These are phyloP conservation scores for Colletotrichum sidae DNA, from an alignment of 2,329 filamentous ascomycete genomes.

Conservation along the genomic window DNA sequence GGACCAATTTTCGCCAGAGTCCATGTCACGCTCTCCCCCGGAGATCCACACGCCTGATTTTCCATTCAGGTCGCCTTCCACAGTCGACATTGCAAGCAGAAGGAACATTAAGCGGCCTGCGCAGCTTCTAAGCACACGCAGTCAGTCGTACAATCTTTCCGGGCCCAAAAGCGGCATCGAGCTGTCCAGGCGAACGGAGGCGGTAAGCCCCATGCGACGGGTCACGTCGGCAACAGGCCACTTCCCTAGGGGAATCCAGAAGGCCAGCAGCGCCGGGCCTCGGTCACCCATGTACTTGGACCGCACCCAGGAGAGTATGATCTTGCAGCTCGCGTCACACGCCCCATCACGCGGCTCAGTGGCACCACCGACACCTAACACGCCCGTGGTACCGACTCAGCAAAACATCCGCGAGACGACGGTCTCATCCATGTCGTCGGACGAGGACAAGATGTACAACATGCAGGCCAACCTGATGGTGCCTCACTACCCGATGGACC, in stretches of 20 bases:
- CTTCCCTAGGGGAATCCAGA: constrained; percentile 55
- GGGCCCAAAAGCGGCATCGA: constrained; percentile 62
- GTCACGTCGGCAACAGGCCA: constrained; percentile 63
- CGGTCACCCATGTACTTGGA: constrained; percentile 59
- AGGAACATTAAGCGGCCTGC: constrained; percentile 62
- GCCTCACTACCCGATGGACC: constrained; percentile 48
- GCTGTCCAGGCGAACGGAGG: constrained; percentile 56
- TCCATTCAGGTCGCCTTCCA: constrained; percentile 60
- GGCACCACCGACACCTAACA: constrained; percentile 63
- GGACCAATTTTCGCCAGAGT: constrained; percentile 46
- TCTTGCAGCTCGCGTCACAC: constrained; percentile 52
- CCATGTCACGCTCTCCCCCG: constrained; percentile 44
- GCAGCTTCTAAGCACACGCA: constrained; percentile 59
- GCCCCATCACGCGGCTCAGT: constrained; percentile 57
- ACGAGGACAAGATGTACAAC: constrained; percentile 48
- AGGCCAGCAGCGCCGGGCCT: constrained; percentile 48
- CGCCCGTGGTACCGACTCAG: constrained; percentile 54
- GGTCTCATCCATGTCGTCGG: constrained; percentile 52
- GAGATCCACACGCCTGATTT: constrained; percentile 44
- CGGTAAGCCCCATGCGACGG: constrained; percentile 62
- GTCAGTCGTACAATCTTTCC: constrained; percentile 51
- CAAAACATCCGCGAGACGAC: constrained; percentile 53
- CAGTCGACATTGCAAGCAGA: constrained; percentile 65
- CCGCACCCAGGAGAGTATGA: constrained; percentile 57
- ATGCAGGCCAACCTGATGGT: constrained; percentile 39